Conservation (phyloP, 768 basidiomycete species). For the Polyporus arcularius region DNA sequence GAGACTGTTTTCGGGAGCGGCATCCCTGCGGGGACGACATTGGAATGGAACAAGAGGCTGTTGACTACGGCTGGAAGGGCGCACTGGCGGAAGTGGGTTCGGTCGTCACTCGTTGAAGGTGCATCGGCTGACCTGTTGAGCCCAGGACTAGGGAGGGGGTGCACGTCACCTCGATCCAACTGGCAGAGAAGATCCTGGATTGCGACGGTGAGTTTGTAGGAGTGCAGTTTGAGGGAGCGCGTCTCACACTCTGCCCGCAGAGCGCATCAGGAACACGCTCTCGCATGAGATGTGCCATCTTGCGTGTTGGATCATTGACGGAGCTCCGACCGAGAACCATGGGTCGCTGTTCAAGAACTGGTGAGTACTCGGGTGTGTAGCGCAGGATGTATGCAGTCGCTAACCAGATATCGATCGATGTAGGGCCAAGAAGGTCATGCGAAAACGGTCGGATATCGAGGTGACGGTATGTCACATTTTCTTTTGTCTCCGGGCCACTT, state of each 20-base stretch:
- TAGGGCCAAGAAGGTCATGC: constrained; percentile 76
- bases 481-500: neutral
- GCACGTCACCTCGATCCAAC: constrained; percentile 66
- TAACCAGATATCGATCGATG: neutral
- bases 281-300: constrained; percentile 94
- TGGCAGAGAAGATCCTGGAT: constrained; percentile 83
- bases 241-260: constrained; percentile 37
- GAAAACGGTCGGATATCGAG: constrained; percentile 64
- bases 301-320: constrained; percentile 81
- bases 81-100: constrained; percentile 56
- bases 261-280: constrained; percentile 78
- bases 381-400: neutral
- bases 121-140: neutral
- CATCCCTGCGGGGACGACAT: constrained; percentile 53
- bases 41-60: constrained; percentile 70
- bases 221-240: neutral
- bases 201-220: constrained; percentile 56
- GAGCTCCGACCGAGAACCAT: constrained; percentile 69
- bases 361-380: constrained; percentile 32
- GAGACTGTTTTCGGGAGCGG: constrained; percentile 51
- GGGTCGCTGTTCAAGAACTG: constrained; percentile 73
- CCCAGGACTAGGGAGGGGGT: constrained; percentile 56
- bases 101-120: neutral
- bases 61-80: constrained; percentile 72
- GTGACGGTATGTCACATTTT: constrained; percentile 54